Evolutionary conservation across 306 rosid genomes (phyloP).

Genomic region (Prunus kanzakura): DNA sequence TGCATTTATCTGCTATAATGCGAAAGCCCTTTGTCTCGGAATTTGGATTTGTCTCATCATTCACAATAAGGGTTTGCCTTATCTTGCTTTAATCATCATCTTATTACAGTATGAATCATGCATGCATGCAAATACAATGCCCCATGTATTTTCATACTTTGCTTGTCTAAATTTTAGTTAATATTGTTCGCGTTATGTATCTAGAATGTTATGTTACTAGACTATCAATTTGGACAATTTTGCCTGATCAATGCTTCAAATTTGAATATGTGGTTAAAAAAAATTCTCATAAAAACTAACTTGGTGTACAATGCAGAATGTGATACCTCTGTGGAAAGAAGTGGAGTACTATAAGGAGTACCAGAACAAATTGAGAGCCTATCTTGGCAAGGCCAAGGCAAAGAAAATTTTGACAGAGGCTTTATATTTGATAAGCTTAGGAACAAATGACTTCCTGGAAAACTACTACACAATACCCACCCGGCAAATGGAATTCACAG

Average conservation of each 20-base stretch:
- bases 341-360: slow-evolving; percentile 63
- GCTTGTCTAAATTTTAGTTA: not conserved
- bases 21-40: not conserved
- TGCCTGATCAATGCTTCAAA: not conserved
- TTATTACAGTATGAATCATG: not conserved
- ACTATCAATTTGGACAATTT: not conserved
- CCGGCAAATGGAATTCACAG: slow-evolving; percentile 38
- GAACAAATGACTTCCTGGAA: slow-evolving; percentile 75
- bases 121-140: not conserved
- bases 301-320: slow-evolving; percentile 43
- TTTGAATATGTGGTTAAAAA: too few species aligned
- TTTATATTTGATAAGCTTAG: slow-evolving; percentile 55
- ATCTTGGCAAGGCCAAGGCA: slow-evolving; percentile 51
- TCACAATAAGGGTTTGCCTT: too few species aligned
- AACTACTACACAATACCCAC: slow-evolving; percentile 53
- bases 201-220: not conserved
- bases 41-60: not conserved
- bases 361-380: slow-evolving; percentile 44
- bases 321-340: slow-evolving; percentile 77
- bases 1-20: too few species aligned
- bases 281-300: too few species aligned
- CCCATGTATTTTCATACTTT: not conserved
- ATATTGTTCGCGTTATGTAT: not conserved
- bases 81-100: too few species aligned
- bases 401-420: slow-evolving; percentile 36